Evolutionary conservation across 192 early-diverging fungal genomes (phyloP).

Genomic region (Coemansia sp.): DNA sequence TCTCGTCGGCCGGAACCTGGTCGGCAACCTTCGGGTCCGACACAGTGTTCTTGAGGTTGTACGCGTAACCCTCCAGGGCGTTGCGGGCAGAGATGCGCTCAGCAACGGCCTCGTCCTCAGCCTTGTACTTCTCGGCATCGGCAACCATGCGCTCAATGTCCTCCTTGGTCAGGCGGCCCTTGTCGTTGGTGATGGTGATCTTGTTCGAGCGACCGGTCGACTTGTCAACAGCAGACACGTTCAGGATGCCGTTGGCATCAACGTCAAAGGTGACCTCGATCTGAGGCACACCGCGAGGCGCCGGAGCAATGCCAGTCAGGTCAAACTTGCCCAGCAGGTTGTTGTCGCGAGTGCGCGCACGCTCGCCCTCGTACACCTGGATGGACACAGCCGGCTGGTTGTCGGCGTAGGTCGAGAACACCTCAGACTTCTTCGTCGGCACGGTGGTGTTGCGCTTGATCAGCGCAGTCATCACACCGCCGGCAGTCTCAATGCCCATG

Average conservation of each 20-base stretch:
- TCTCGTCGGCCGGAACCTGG: constrained; percentile 84
- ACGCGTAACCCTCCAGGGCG: constrained; percentile 94
- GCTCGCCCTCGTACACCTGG: constrained; percentile 98
- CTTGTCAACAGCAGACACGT: constrained; percentile 93
- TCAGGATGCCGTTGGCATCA: constrained; percentile 96
- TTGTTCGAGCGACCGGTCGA: constrained; percentile 91
- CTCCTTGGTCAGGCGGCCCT: constrained; percentile 96
- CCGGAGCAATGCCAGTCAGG: constrained; percentile 94
- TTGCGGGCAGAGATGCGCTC: constrained; percentile 89
- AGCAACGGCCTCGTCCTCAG: constrained; percentile 93
- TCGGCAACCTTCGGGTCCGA: constrained; percentile 76
- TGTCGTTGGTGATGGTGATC: constrained; percentile 99
- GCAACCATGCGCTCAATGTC: constrained; percentile 97
- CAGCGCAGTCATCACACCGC: constrained; percentile 97
- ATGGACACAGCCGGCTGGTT: constrained; percentile 98
- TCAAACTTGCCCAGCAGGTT: constrained; percentile 98
- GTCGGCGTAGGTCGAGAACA: constrained; percentile 97
- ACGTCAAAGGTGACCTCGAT: constrained; percentile 97
- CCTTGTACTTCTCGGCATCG: constrained; percentile 95
- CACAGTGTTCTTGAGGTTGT: constrained; percentile 94
- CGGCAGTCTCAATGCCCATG: constrained; percentile 97
- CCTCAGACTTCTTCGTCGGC: constrained; percentile 97
- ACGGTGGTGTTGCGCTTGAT: constrained; percentile 98
- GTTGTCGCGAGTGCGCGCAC: constrained; percentile 96
- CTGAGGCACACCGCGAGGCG: constrained; percentile 95